Evolutionary conservation across 768 basidiomycete genomes (phyloP).

Genomic region (Tubosaeta sp.): DNA sequence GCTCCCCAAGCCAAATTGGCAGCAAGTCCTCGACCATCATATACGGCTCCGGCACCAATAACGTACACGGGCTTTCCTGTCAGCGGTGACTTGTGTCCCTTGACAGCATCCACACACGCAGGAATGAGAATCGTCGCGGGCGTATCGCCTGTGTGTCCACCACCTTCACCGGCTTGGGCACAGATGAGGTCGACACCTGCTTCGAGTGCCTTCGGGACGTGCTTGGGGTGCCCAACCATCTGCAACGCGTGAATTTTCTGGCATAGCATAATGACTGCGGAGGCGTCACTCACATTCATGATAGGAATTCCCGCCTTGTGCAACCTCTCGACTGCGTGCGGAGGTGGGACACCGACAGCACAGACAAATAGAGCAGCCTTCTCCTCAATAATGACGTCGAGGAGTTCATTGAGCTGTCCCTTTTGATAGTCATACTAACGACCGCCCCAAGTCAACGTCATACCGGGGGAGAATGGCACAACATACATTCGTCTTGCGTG

Average conservation of each 20-base stretch:
- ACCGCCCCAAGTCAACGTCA: background rate
- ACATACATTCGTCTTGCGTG: constrained; percentile 85
- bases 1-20: constrained; percentile 90
- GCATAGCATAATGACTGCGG: background rate
- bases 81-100: constrained; percentile 70
- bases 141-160: constrained; percentile 83
- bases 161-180: constrained; percentile 90
- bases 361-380: constrained; percentile 86
- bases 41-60: constrained; percentile 88
- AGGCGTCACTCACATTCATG: constrained; percentile 61
- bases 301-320: constrained; percentile 82
- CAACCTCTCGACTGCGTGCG: constrained; percentile 71
- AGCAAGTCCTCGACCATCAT: constrained; percentile 82
- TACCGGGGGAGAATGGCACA: background rate
- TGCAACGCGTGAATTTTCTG: constrained; percentile 13
- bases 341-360: constrained; percentile 84
- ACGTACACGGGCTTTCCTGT: constrained; percentile 84
- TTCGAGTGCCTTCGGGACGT: constrained; percentile 74
- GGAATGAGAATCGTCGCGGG: constrained; percentile 86
- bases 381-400: constrained; percentile 91
- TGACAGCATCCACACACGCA: constrained; percentile 81
- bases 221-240: constrained; percentile 96
- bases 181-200: constrained; percentile 91
- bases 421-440: constrained; percentile 82
- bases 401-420: constrained; percentile 76